These are phyloP conservation scores for Aspergillus campestris DNA, from an alignment of 495 filamentous ascomycete genomes.

Conservation along the genomic window DNA sequence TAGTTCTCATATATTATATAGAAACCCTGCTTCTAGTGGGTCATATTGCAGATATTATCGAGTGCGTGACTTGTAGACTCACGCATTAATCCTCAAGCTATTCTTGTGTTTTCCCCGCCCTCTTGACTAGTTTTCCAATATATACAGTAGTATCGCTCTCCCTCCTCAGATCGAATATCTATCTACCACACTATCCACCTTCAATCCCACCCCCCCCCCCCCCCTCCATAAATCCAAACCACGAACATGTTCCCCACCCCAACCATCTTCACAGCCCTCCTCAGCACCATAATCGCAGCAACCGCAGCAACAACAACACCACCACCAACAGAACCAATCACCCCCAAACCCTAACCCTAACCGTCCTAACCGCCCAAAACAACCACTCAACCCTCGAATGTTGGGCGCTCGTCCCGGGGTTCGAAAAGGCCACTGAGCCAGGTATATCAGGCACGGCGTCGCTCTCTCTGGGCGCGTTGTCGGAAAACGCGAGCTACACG, in stretches of 20 bases:
- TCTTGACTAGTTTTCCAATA: too few species aligned
- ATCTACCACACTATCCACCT: background rate
- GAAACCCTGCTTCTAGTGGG: too few species aligned
- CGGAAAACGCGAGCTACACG: constrained; percentile 27
- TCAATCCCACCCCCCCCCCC: background rate
- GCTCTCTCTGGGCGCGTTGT: constrained; percentile 24
- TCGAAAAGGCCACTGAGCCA: constrained; percentile 28
- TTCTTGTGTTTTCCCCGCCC: too few species aligned
- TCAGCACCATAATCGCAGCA: constrained; percentile 8
- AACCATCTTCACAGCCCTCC: constrained; percentile 14
- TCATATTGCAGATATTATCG: too few species aligned
- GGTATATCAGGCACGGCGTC: constrained; percentile 33
- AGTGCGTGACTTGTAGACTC: too few species aligned
- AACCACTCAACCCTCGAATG: constrained; percentile 45
- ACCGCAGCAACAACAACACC: constrained; percentile 9
- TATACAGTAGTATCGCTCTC: too few species aligned
- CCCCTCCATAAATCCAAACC: background rate
- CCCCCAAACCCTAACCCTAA: constrained; percentile 29
- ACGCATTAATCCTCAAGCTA: too few species aligned
- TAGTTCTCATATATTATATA: too few species aligned
- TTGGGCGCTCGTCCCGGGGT: constrained; percentile 41
- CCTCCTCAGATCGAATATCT: too few species aligned
- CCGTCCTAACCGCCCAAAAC: constrained; percentile 28
- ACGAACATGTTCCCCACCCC: constrained; percentile 2
- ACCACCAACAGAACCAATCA: background rate